Percentiles rank a stretch among this genome's conserved stretches.
Conservation (phyloP, 306 rosid genomes). For the Sindora glabra region DNA sequence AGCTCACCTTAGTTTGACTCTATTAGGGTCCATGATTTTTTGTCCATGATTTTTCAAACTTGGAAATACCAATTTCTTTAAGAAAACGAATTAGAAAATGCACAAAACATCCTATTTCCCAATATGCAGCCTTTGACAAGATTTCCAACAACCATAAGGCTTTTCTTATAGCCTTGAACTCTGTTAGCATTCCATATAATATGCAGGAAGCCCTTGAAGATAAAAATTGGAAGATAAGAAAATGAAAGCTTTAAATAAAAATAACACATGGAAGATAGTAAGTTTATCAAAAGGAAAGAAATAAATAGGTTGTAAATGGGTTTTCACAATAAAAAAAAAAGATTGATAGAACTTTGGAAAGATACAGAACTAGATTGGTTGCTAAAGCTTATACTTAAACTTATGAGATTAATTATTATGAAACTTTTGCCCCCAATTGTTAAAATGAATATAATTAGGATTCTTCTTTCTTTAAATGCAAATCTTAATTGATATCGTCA, state of each 20-base stretch:
- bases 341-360: not conserved
- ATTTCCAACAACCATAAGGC: not conserved
- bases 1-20: too few relatives aligned
- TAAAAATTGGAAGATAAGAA: not conserved
- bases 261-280: not conserved
- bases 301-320: not conserved
- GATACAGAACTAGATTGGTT: too few relatives aligned
- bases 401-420: too few relatives aligned
- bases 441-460: too few relatives aligned
- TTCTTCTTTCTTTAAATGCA: too few relatives aligned
- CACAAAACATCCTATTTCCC: not conserved
- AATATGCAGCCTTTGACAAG: not conserved
- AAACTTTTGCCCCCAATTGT: too few relatives aligned
- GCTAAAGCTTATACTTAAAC: too few relatives aligned
- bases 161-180: not conserved
- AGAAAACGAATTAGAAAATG: not conserved
- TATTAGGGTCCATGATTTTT: too few relatives aligned
- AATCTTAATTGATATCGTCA: too few relatives aligned
- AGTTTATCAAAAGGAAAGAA: not conserved
- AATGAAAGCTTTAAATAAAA: not conserved
- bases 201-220: too few relatives aligned
- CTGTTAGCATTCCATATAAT: not conserved
- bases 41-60: too few relatives aligned
- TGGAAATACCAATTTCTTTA: too few relatives aligned
- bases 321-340: not conserved